phyloP scores from a whole-genome alignment of 1,284 basidiomycete genomes.

The Cystobasidium sp. region DNA sequence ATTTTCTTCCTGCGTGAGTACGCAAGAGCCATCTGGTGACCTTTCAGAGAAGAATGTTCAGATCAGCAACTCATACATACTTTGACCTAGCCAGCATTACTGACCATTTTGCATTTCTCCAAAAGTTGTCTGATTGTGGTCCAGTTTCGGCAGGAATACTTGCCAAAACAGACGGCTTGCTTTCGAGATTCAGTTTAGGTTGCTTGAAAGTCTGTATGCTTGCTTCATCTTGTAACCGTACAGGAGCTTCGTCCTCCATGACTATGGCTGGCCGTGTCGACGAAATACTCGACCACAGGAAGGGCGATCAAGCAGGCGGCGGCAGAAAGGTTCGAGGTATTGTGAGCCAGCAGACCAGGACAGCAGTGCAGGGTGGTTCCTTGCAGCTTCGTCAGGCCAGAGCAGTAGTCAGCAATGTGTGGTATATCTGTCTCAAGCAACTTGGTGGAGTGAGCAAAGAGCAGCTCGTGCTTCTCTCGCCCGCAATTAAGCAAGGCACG shows the following conservation, averaged over 20 bases:
- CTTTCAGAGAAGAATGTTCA: background rate
- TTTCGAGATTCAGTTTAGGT: constrained; percentile 1
- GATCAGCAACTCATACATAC: background rate
- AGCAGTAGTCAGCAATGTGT: too few relatives aligned
- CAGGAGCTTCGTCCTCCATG: background rate
- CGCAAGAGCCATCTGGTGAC: constrained; percentile 42
- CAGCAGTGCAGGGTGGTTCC: too few relatives aligned
- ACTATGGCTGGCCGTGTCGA: background rate
- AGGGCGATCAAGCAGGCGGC: too few relatives aligned
- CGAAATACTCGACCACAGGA: too few relatives aligned
- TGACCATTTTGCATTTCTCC: constrained; percentile 41
- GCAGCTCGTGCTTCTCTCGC: too few relatives aligned
- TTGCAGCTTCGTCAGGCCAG: too few relatives aligned
- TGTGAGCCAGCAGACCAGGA: too few relatives aligned
- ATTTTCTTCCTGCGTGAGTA: constrained; percentile 40
- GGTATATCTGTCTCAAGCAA: too few relatives aligned
- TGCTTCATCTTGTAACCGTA: background rate
- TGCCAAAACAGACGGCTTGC: constrained; percentile 3
- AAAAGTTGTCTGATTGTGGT: constrained; percentile 36
- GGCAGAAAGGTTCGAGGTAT: too few relatives aligned
- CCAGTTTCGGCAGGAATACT: constrained; percentile 13
- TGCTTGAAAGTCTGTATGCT: background rate
- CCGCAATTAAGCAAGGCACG: too few relatives aligned
- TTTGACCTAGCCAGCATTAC: background rate
- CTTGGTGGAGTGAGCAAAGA: too few relatives aligned